These are phyloP conservation scores for Suaeda aralocaspica DNA, from an alignment of 148 eudicot genomes.

Conservation along the genomic window DNA sequence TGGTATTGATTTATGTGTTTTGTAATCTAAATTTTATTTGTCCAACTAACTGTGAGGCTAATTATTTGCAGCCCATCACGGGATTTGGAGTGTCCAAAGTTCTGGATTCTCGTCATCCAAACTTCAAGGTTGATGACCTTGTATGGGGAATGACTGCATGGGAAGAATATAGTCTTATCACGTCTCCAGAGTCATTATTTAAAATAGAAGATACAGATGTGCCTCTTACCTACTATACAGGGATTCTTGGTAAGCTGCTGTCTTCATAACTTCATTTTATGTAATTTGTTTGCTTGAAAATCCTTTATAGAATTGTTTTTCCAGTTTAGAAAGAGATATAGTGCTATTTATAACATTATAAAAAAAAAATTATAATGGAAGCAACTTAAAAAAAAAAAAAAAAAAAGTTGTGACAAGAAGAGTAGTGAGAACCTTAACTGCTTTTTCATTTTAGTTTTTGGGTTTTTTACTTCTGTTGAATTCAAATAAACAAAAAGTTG, in stretches of 20 bases:
- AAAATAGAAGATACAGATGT: slow-evolving; percentile 56
- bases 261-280: neutral
- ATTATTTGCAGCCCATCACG: neutral
- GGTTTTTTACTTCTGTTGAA: neutral
- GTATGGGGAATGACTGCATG: slow-evolving; percentile 56
- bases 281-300: neutral
- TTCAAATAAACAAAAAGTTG: neutral
- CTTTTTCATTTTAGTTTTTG: neutral
- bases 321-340: neutral
- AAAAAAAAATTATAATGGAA: too few species aligned
- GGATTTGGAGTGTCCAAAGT: slow-evolving; percentile 62
- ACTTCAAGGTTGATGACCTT: slow-evolving; percentile 46
- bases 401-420: neutral
- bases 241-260: slow-evolving; percentile 50
- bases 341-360: neutral
- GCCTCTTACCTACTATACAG: slow-evolving; percentile 66
- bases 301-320: too few species aligned
- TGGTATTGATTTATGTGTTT: too few species aligned
- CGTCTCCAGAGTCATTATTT: slow-evolving; percentile 24
- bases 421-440: neutral
- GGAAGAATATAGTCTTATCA: slow-evolving; percentile 58
- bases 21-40: too few species aligned
- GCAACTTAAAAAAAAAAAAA: neutral
- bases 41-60: neutral
- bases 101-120: slow-evolving; percentile 48